Evolutionary conservation across 2,329 filamentous ascomycete species (phyloP).

Genomic region (Dendryphion nanum): DNA sequence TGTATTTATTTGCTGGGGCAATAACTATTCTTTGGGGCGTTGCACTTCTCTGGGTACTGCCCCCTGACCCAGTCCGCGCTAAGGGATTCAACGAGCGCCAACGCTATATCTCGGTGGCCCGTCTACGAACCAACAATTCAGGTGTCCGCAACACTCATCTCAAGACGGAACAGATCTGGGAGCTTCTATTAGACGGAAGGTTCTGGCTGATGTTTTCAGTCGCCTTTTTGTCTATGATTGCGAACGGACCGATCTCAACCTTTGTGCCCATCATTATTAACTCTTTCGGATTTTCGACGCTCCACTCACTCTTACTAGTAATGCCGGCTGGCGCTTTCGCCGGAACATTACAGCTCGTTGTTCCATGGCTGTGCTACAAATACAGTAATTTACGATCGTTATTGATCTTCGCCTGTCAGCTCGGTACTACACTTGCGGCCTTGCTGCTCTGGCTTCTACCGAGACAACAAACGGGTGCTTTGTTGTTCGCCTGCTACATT

Average conservation of each 20-base stretch:
- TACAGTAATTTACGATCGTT: slow-evolving; percentile 26
- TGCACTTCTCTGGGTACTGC: slow-evolving; percentile 39
- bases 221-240: slow-evolving; percentile 30
- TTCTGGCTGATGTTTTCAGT: slow-evolving; percentile 47
- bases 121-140: slow-evolving; percentile 71
- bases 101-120: slow-evolving; percentile 58
- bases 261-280: slow-evolving; percentile 33
- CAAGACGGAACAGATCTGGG: slow-evolving; percentile 62
- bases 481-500: slow-evolving; percentile 52
- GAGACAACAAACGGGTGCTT: slow-evolving; percentile 40
- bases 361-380: slow-evolving; percentile 24
- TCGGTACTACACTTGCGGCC: slow-evolving; percentile 42
- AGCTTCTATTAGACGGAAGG: slow-evolving; percentile 55
- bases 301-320: slow-evolving; percentile 26
- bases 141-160: slow-evolving; percentile 69
- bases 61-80: slow-evolving; percentile 42
- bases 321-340: slow-evolving; percentile 23
- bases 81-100: slow-evolving; percentile 38
- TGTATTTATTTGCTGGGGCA: slow-evolving; percentile 30
- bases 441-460: slow-evolving; percentile 48
- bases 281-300: slow-evolving; percentile 23
- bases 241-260: slow-evolving; percentile 26
- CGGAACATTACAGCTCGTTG: slow-evolving; percentile 22
- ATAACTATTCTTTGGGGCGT: slow-evolving; percentile 26
- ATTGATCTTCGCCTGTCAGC: slow-evolving; percentile 24